Conservation (phyloP, 495 filamentous ascomycete species). For the Aspergillus homomorphus region DNA sequence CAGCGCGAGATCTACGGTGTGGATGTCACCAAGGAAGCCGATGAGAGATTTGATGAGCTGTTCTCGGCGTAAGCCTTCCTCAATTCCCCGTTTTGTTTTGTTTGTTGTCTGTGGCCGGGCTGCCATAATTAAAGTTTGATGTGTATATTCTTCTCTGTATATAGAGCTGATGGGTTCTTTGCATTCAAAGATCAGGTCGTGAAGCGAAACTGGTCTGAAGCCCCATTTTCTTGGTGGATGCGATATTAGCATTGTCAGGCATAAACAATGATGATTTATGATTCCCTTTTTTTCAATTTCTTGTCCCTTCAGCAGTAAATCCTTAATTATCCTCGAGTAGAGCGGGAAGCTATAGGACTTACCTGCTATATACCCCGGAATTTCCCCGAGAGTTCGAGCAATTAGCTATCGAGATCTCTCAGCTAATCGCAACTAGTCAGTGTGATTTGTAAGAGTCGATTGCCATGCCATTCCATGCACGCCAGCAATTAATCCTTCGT, state of each 20-base stretch:
- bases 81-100: constrained; percentile 5
- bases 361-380: background rate
- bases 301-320: background rate
- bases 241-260: background rate
- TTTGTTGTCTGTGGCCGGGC: background rate
- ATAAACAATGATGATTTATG: background rate
- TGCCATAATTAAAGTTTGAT: background rate
- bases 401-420: too few species aligned
- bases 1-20: constrained; percentile 74
- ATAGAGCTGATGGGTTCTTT: background rate
- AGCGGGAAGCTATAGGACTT: background rate
- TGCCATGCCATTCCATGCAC: too few species aligned
- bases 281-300: background rate
- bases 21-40: constrained; percentile 61
- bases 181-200: background rate
- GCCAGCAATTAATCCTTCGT: too few species aligned
- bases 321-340: background rate
- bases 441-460: too few species aligned
- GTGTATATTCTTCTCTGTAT: constrained; percentile 2
- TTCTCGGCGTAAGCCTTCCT: constrained; percentile 41
- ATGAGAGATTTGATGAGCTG: constrained; percentile 58
- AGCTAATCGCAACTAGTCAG: too few species aligned
- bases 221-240: background rate
- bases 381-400: too few species aligned
- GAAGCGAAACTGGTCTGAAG: background rate